Evolutionary conservation across 495 filamentous ascomycete genomes (phyloP), one percentile per base, ranked within the genome.

Genomic region (Neurospora sp.): DNA sequence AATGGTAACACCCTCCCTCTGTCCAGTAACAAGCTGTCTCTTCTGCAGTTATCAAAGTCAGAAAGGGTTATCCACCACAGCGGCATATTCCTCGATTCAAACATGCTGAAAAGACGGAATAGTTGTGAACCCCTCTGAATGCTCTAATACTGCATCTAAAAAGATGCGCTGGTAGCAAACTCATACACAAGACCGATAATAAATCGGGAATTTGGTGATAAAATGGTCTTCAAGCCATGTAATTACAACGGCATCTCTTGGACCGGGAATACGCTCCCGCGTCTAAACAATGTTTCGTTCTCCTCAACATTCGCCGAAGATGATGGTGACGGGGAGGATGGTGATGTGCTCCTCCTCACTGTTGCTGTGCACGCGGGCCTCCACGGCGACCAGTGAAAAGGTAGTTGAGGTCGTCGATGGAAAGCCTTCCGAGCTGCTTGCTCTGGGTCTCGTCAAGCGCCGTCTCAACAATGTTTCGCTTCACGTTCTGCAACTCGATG

Each of bases 391-490:
- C 59, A 72, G 90, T 91, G 76, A 96, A 95, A 69, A 96, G 81
- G 76, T 89, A 93, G 38, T 85, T 89, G 54, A 97, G 82, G 77
- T 97, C 91, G 31, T 83, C 78, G 4, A 86, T 77, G 46, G 86
- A 87, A 38, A 97, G 79, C 11, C 92, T 84, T 9, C 87, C 85
- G 14, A 94, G 84, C 54, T 85, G 88, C 77, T 88, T 86, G 35
- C 86, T 86, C 39, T 89, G 90, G 31, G 89, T 91, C 81, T 97
- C 93, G 78, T 97, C 93, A 9, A 99, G 86, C 18, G 94, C 96
- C 4, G 88, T 86, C 69, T 92, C 88, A 66, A 98, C 94, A 10
- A 97, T 80, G 44, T 88, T 85, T 3, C 91, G 85, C 85, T 98
- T 98, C 80, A 89, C 84, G 44, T 97, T 90, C 80, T 98, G 95